Conservation (phyloP, 345 rosid species). For the Eucalyptus globulus region DNA sequence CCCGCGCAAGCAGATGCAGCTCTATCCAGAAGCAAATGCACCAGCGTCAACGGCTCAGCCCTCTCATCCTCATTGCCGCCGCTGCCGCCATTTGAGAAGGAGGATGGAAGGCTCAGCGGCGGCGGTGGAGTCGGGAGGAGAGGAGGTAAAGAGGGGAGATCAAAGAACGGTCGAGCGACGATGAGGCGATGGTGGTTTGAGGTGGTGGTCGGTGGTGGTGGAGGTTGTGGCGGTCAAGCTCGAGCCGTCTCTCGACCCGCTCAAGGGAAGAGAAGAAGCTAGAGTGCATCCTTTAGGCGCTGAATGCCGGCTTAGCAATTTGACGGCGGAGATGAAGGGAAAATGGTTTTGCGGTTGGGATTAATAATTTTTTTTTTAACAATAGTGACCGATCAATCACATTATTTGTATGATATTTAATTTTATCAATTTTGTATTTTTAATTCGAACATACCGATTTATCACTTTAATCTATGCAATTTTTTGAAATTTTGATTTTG, state of each 20-base stretch:
- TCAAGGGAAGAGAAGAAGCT: slow-evolving; percentile 33
- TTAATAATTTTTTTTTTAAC: too few species aligned
- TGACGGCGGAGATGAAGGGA: neutral
- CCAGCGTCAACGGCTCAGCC: slow-evolving; percentile 27
- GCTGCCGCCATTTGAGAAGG: neutral
- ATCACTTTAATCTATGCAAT: too few species aligned
- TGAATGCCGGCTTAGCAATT: neutral
- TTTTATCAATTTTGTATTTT: too few species aligned
- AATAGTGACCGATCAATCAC: too few species aligned
- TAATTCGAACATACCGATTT: too few species aligned
- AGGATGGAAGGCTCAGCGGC: neutral
- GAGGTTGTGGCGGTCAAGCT: slow-evolving; percentile 1
- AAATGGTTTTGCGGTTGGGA: neutral
- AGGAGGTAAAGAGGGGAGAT: slow-evolving; percentile 9
- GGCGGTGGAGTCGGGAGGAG: neutral
- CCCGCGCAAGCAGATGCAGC: slow-evolving; percentile 8
- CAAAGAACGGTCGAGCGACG: slow-evolving; percentile 1
- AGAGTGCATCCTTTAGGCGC: neutral
- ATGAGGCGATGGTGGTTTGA: neutral
- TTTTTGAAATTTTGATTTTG: too few species aligned
- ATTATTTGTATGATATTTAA: too few species aligned
- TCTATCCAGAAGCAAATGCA: slow-evolving; percentile 32
- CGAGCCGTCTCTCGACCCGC: slow-evolving; percentile 35
- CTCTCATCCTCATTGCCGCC: neutral
- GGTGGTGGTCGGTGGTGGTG: neutral